Conservation (phyloP, 1,284 basidiomycete species). For the Malassezia restricta region DNA sequence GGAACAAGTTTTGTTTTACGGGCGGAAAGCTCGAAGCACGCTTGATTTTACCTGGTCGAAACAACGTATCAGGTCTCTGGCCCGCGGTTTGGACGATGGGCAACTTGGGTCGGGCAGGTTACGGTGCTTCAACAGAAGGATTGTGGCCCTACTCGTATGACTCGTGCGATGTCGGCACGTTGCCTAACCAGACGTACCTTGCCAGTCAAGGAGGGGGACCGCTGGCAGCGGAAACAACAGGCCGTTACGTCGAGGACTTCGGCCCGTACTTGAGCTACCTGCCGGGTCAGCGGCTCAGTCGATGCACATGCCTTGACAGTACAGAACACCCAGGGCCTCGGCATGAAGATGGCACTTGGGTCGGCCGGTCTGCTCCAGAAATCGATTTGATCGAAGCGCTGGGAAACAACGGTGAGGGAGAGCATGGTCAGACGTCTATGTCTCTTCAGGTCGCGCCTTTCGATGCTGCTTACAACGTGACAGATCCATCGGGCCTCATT, state of each 20-base stretch:
- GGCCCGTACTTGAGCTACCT: constrained; percentile 30
- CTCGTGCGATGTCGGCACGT: constrained; percentile 38
- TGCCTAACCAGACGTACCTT: constrained; percentile 35
- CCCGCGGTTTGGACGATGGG: constrained; percentile 42
- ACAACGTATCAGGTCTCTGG: constrained; percentile 28
- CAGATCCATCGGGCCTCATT: constrained; percentile 22
- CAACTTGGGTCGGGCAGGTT: constrained; percentile 63
- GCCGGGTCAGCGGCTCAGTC: constrained; percentile 34
- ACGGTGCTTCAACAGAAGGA: constrained; percentile 58
- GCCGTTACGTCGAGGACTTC: constrained; percentile 27
- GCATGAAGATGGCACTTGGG: constrained; percentile 28
- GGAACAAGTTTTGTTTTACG: constrained; percentile 45
- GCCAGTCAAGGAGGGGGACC: constrained; percentile 27
- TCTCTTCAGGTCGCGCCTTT: constrained; percentile 38
- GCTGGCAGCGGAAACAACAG: constrained; percentile 31
- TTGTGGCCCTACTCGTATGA: constrained; percentile 48
- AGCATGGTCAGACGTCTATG: constrained; percentile 30
- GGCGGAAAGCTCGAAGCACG: constrained; percentile 44
- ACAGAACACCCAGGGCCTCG: constrained; percentile 40
- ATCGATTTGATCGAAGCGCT: constrained; percentile 67
- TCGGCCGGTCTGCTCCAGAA: constrained; percentile 62
- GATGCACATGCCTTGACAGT: constrained; percentile 32
- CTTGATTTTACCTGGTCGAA: constrained; percentile 28
- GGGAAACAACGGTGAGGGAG: constrained; percentile 23
- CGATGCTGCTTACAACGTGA: constrained; percentile 46